Evolutionary conservation across 2,329 filamentous ascomycete genomes (phyloP).

Genomic region (Juglanconis juglandina): DNA sequence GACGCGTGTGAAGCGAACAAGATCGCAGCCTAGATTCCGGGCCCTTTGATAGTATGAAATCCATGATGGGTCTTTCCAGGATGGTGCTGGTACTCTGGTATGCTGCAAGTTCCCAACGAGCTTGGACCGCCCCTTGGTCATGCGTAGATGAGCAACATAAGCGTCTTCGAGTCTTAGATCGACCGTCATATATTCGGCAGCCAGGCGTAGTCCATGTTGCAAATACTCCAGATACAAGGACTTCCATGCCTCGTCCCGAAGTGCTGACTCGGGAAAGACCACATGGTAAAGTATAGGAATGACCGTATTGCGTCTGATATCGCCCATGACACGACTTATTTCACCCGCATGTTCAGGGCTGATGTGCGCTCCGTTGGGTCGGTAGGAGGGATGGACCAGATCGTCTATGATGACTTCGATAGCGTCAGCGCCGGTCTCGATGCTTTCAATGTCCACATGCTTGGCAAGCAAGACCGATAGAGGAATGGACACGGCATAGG

Average conservation of each 20-base stretch:
- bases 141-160: slow-evolving; percentile 47
- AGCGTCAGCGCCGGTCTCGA: slow-evolving; percentile 65
- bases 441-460: slow-evolving; percentile 58
- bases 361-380: slow-evolving; percentile 17
- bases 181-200: slow-evolving; percentile 60
- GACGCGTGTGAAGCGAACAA: slow-evolving; percentile 59
- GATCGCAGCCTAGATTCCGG: slow-evolving; percentile 54
- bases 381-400: slow-evolving; percentile 22
- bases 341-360: slow-evolving; percentile 38
- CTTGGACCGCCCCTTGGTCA: slow-evolving; percentile 52
- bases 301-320: slow-evolving; percentile 61
- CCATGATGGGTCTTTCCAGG: slow-evolving; percentile 58
- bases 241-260: slow-evolving; percentile 24
- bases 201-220: slow-evolving; percentile 57
- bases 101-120: slow-evolving; percentile 57
- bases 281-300: slow-evolving; percentile 57
- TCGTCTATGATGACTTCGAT: slow-evolving; percentile 58
- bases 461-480: slow-evolving; percentile 53
- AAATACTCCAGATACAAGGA: slow-evolving; percentile 53
- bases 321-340: slow-evolving; percentile 57
- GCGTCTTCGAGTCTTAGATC: slow-evolving; percentile 56
- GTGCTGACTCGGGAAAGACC: slow-evolving; percentile 29
- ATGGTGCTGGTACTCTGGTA: slow-evolving; percentile 35
- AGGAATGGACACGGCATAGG: slow-evolving; percentile 63
- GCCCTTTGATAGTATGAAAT: slow-evolving; percentile 56